Percentiles rank a stretch among this genome's conserved stretches.
phyloP scores from a whole-genome alignment of 257 asterid species.

The Ilex aquifolium region DNA sequence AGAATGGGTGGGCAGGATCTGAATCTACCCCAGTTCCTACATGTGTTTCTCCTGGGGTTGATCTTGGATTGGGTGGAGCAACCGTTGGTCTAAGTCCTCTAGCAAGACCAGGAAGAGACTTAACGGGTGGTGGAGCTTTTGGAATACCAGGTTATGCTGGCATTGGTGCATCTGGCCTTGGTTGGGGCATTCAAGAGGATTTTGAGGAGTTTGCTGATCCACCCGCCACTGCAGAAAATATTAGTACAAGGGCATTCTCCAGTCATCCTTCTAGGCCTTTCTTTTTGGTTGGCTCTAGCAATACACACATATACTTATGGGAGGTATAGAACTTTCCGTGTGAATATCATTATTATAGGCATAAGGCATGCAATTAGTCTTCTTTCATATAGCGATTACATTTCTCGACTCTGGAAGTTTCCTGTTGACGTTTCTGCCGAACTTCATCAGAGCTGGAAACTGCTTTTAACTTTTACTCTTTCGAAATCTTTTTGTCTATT shows the following conservation, averaged over 20 bases:
- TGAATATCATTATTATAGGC: neutral
- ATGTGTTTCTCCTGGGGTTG: conserved; percentile 70
- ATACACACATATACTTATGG: conserved; percentile 90
- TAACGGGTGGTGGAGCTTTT: conserved; percentile 52
- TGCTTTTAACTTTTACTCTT: too few species aligned
- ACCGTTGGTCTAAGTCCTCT: conserved; percentile 53
- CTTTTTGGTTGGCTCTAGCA: conserved; percentile 94
- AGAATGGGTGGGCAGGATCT: conserved; percentile 82
- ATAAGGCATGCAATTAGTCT: neutral
- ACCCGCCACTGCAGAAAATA: conserved; percentile 73
- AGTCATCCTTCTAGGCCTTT: conserved; percentile 90
- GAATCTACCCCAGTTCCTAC: conserved; percentile 70
- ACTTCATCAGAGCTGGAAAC: too few species aligned
- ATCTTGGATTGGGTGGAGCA: conserved; percentile 87
- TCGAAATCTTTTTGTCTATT: too few species aligned
- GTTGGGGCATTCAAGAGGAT: conserved; percentile 89
- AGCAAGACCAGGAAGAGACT: conserved; percentile 47
- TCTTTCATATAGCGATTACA: too few species aligned
- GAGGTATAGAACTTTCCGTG: conserved; percentile 46
- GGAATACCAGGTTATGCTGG: conserved; percentile 66
- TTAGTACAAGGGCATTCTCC: conserved; percentile 70
- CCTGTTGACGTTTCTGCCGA: too few species aligned
- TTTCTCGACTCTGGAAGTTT: too few species aligned
- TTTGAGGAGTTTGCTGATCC: conserved; percentile 82
- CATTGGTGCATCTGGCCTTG: conserved; percentile 53